Percentiles rank a stretch among this genome's conserved stretches.
Conservation (phyloP, 306 rosid species). For the Trifolium pratense region DNA sequence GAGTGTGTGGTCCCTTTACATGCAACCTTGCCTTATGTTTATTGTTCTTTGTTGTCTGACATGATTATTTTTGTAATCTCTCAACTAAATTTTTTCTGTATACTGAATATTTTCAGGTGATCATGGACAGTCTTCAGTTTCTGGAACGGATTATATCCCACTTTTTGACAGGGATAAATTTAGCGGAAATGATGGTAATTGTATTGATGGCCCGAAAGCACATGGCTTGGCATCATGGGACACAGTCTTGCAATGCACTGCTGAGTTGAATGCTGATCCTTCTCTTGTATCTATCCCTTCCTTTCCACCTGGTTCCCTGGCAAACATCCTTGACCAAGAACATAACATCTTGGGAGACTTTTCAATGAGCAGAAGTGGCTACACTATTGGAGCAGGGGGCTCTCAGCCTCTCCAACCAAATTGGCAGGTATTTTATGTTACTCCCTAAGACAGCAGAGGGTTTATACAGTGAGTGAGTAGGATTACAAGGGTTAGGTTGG, state of each 20-base stretch:
- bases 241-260: slow-evolving; percentile 54
- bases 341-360: slow-evolving; percentile 41
- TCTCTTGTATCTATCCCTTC: slow-evolving; percentile 58
- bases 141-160: slow-evolving; percentile 57
- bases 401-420: slow-evolving; percentile 56
- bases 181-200: slow-evolving; percentile 45
- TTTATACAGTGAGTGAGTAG: not conserved
- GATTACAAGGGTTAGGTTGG: not conserved
- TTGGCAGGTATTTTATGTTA: slow-evolving; percentile 72
- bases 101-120: slow-evolving; percentile 47
- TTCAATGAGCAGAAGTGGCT: slow-evolving; percentile 47
- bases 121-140: slow-evolving; percentile 57
- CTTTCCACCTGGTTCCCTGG: slow-evolving; percentile 49
- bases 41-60: slow-evolving; percentile 19
- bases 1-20: slow-evolving; percentile 41
- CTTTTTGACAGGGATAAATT: slow-evolving; percentile 52
- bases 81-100: slow-evolving; percentile 18
- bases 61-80: slow-evolving; percentile 20
- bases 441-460: slow-evolving; percentile 16
- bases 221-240: slow-evolving; percentile 70
- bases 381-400: slow-evolving; percentile 52
- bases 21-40: slow-evolving; percentile 39
- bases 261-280: slow-evolving; percentile 53
- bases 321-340: slow-evolving; percentile 55
- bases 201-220: slow-evolving; percentile 51